Base-by-base conservation (phyloP, 2,329 filamentous ascomycete genomes). In the Acrocalymma vagum region DNA sequence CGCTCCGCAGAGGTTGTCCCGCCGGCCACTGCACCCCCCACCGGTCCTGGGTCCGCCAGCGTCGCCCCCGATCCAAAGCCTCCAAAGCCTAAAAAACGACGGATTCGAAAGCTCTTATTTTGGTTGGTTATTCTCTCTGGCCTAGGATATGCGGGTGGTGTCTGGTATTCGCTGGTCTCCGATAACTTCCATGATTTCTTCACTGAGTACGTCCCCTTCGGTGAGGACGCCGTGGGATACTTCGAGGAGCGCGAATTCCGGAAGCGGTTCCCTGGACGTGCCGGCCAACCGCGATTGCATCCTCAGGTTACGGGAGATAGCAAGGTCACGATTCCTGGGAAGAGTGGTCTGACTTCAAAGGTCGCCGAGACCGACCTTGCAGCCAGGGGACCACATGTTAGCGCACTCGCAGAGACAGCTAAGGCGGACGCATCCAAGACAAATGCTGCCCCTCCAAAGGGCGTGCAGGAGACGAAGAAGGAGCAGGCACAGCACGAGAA, bases 131-230 rank as follows among this genome's bases (percentile, higher is more conserved):
- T 96, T 29, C 81, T 96, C 18, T 85, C 88, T 17, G 83, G 84
- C 5, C 72, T 95, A 29, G 85, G 87, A 25, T 99, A 96, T 62
- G 88, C 82, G 40, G 91, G 91, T 53, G 91, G 93, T 55, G 86
- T 96, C 39, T 96, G 88, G 79, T 94, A 95, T 72, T 93, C 94
- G 39, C 84, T 95, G 53, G 81, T 94, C 72, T 95, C 87, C 65
- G 94, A 99, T 78, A 96, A 90, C 74, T 99, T 97, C 81, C 93
- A 99, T 74, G 94, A 99, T 72, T 94, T 96, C 78, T 99, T 99
- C 75, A 97, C 92, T 61, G 92, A 96, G 74, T 99, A 93, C 71
- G 75, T 99, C 13, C 94, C 94, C 15, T 96, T 88, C 57, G 94
- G 92, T 62, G 94, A 99, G 74, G 90, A 96, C 67, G 88, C 88